Evolutionary conservation across 257 asterid species (phyloP).

Genomic region (Nyctanthes arbortristis): DNA sequence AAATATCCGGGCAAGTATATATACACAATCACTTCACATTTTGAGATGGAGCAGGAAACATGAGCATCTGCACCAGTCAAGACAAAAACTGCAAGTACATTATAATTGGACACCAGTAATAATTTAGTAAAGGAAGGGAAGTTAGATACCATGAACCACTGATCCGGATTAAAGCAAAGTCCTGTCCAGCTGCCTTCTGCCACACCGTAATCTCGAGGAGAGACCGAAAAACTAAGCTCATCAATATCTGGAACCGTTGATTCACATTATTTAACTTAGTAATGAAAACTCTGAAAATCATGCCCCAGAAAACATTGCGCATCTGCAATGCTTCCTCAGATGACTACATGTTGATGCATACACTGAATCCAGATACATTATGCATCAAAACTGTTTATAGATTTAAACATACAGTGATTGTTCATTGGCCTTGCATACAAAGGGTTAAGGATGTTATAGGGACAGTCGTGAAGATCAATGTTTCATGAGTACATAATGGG

Average conservation of each 20-base stretch:
- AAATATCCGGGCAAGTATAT: not conserved
- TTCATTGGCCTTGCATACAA: not conserved
- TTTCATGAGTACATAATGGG: not conserved
- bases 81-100: slow-evolving; percentile 8
- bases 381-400: not conserved
- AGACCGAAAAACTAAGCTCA: slow-evolving; percentile 62
- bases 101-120: not conserved
- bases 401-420: not conserved
- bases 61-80: slow-evolving; percentile 1
- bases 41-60: slow-evolving; percentile 1
- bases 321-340: slow-evolving; percentile 5
- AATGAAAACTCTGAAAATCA: slow-evolving; percentile 1
- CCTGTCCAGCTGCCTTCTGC: slow-evolving; percentile 98
- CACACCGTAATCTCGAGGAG: slow-evolving; percentile 80
- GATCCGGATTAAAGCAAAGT: slow-evolving; percentile 79
- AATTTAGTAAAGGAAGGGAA: slow-evolving; percentile 12
- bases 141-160: slow-evolving; percentile 66
- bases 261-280: slow-evolving; percentile 1
- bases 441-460: not conserved
- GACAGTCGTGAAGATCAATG: not conserved
- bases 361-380: not conserved
- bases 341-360: slow-evolving; percentile 12
- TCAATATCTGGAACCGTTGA: slow-evolving; percentile 51
- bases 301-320: slow-evolving; percentile 1
- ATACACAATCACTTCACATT: slow-evolving; percentile 1